Evolutionary conservation across 73 alveolate genomes (phyloP).

Genomic region (Symbiodinium natans): DNA sequence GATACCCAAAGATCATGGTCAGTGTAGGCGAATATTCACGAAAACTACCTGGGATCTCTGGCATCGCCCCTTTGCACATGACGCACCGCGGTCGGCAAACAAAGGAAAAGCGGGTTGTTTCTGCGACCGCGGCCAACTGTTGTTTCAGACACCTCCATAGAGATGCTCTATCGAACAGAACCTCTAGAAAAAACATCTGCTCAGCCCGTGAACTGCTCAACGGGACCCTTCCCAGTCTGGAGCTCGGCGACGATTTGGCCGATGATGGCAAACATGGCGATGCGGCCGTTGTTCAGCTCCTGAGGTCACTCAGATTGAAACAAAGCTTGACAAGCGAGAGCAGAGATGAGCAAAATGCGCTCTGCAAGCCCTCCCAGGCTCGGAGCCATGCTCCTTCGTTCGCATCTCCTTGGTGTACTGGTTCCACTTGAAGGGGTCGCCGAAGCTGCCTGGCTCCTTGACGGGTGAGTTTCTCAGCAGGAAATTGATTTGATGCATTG

Average conservation of each 20-base stretch:
- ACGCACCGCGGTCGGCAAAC: too few species aligned
- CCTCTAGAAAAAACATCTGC: neutral
- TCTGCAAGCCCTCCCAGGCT: neutral
- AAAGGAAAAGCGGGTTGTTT: too few species aligned
- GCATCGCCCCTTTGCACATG: too few species aligned
- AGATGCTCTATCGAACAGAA: too few species aligned
- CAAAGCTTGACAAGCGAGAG: neutral
- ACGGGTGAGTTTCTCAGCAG: too few species aligned
- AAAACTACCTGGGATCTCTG: too few species aligned
- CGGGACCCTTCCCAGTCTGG: constrained; percentile 70
- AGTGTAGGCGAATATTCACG: too few species aligned
- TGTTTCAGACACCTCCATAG: too few species aligned
- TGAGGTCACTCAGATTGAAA: neutral
- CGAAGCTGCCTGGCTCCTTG: constrained; percentile 82
- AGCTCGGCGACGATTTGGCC: constrained; percentile 10
- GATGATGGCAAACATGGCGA: constrained; percentile 14
- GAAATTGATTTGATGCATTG: too few species aligned
- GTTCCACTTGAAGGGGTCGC: constrained; percentile 87
- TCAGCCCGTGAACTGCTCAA: constrained; percentile 91
- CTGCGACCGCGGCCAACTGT: too few species aligned
- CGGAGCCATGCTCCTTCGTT: constrained; percentile 12
- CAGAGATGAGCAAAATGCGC: neutral
- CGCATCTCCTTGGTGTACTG: constrained; percentile 62
- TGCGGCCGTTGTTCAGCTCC: constrained; percentile 20
- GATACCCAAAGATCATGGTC: too few species aligned